Evolutionary conservation across 2,329 filamentous ascomycete species (phyloP).

Genomic region (Fonsecaea pugnacius): DNA sequence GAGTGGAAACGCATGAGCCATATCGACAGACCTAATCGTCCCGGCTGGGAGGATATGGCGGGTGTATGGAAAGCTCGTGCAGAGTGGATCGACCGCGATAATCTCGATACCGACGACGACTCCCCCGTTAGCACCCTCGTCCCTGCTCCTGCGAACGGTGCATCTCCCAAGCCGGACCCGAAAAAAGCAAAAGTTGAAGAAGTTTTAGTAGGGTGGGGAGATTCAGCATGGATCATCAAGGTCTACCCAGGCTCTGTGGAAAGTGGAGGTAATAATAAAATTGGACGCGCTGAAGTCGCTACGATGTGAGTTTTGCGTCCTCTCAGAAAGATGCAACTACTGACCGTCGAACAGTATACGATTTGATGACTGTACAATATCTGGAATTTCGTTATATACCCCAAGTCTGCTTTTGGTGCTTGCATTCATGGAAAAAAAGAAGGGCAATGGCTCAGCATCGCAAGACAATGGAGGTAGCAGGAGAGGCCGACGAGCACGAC

Average conservation of each 20-base stretch:
- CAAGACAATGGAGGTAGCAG: slow-evolving; percentile 48
- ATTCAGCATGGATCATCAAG: slow-evolving; percentile 93
- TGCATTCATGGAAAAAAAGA: slow-evolving; percentile 79
- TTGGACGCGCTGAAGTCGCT: slow-evolving; percentile 84
- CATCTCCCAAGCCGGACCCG: slow-evolving; percentile 47
- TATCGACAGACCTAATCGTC: slow-evolving; percentile 82
- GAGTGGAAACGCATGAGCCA: slow-evolving; percentile 96
- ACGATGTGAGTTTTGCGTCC: slow-evolving; percentile 73
- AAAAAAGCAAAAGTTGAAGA: slow-evolving; percentile 64
- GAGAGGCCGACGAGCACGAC: slow-evolving; percentile 59
- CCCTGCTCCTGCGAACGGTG: slow-evolving; percentile 48
- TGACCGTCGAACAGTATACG: slow-evolving; percentile 66
- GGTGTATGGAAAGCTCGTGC: slow-evolving; percentile 89
- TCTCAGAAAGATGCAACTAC: slow-evolving; percentile 32
- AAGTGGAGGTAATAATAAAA: slow-evolving; percentile 69
- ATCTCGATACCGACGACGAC: slow-evolving; percentile 73
- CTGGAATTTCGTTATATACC: slow-evolving; percentile 94
- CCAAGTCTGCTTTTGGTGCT: slow-evolving; percentile 87
- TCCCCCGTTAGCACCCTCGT: slow-evolving; percentile 37
- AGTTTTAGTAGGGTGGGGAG: slow-evolving; percentile 91
- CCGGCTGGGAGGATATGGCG: slow-evolving; percentile 95
- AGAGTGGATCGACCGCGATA: slow-evolving; percentile 89
- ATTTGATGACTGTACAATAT: slow-evolving; percentile 91
- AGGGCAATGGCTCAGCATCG: slow-evolving; percentile 68
- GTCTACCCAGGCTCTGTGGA: slow-evolving; percentile 76